Conservation (phyloP, 2,329 filamentous ascomycete species). For the Aspergillus sp. region DNA sequence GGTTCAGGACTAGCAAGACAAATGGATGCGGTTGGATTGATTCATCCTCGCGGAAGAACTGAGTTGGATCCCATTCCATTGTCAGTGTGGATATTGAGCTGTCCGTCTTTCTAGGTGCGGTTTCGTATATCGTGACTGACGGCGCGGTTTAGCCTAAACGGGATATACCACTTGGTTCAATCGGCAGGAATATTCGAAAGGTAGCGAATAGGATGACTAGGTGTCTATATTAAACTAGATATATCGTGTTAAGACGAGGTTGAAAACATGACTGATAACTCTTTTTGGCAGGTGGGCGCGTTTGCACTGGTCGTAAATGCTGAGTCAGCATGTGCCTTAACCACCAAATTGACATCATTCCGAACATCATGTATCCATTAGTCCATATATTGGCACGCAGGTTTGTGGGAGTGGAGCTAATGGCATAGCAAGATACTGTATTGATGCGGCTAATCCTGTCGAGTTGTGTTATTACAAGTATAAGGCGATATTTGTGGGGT, state of each 20-base stretch:
- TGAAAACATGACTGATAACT: background rate
- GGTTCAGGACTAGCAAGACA: slow-evolving; percentile 61
- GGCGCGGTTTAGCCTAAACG: background rate
- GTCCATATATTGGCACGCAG: background rate
- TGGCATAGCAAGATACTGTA: background rate
- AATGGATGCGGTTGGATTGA: slow-evolving; percentile 33
- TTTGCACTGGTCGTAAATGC: background rate
- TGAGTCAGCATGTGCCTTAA: background rate
- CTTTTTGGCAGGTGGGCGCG: background rate
- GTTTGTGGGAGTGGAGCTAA: background rate
- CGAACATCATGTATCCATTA: background rate
- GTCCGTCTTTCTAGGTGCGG: background rate
- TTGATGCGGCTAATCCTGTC: background rate
- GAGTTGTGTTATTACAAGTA: background rate
- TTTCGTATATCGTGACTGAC: background rate
- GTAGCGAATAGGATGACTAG: background rate
- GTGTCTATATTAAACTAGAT: background rate
- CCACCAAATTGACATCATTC: background rate
- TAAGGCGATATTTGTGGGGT: too few species aligned
- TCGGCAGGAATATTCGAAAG: background rate
- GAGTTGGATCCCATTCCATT: slow-evolving; percentile 41
- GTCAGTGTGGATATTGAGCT: background rate
- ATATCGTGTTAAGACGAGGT: background rate
- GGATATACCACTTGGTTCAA: background rate
- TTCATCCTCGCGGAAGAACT: slow-evolving; percentile 36